Evolutionary conservation across 140 eudicot species (phyloP).

Genomic region (Stevia rebaudiana): DNA sequence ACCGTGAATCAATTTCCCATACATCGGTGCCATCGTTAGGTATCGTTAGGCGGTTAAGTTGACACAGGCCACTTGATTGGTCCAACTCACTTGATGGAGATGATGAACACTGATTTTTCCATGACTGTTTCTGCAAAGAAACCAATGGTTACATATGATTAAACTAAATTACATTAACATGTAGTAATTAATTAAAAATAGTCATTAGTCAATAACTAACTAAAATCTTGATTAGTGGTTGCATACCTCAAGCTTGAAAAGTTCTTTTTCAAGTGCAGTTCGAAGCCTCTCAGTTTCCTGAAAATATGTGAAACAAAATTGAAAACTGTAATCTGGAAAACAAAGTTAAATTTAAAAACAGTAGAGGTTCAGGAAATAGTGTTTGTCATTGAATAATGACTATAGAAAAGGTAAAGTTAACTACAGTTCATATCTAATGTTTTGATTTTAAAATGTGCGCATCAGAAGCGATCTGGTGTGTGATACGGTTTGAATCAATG

Average conservation of each 20-base stretch:
- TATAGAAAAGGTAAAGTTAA: not conserved
- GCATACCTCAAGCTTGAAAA: constrained; percentile 59
- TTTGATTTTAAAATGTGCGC: no score
- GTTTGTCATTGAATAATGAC: not conserved
- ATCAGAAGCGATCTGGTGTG: no score
- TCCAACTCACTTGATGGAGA: constrained; percentile 49
- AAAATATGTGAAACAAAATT: constrained; percentile 8
- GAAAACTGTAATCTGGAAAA: not conserved
- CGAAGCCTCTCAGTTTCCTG: constrained; percentile 75
- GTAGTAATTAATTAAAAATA: not conserved
- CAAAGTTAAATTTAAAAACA: not conserved
- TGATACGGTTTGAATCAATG: no score
- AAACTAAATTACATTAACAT: constrained; percentile 5
- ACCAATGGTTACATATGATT: not conserved
- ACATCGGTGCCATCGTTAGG: constrained; percentile 93
- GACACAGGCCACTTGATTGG: constrained; percentile 31
- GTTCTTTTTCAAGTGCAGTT: constrained; percentile 52
- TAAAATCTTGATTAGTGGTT: not conserved
- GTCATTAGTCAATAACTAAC: not conserved
- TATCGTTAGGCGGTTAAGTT: constrained; percentile 56
- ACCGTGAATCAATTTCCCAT: constrained; percentile 90
- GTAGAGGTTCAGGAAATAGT: not conserved
- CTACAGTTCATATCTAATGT: no score
- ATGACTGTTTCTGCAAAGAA: constrained; percentile 56
- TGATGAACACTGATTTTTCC: constrained; percentile 46